A percentile compares a stretch with the other conserved stretches of the same genome.
These are phyloP conservation scores for Alternaria viburni DNA, from an alignment of 2,329 filamentous ascomycete species.

Conservation along the genomic window DNA sequence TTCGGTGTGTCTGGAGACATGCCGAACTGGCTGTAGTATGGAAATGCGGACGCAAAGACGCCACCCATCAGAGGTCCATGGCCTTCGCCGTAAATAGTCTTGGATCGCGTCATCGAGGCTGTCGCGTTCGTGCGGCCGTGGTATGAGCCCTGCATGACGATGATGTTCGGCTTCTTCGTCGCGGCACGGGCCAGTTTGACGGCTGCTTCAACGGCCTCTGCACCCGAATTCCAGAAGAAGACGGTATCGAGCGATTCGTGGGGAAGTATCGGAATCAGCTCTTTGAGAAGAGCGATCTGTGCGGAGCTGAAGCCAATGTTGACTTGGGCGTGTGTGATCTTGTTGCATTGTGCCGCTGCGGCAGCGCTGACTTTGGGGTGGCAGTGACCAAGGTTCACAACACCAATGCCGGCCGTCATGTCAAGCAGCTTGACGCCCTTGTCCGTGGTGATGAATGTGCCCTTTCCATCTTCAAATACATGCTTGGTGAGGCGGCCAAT, in stretches of 20 bases:
- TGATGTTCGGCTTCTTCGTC: slow-evolving; percentile 40
- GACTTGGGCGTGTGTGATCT: slow-evolving; percentile 39
- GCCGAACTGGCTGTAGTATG: slow-evolving; percentile 39
- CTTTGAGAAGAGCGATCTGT: slow-evolving; percentile 35
- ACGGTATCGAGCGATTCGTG: slow-evolving; percentile 36
- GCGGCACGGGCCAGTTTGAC: slow-evolving; percentile 38
- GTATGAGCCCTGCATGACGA: slow-evolving; percentile 43
- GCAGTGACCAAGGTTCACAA: slow-evolving; percentile 39
- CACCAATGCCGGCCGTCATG: slow-evolving; percentile 37
- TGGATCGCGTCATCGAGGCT: slow-evolving; percentile 38
- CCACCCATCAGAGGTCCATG: slow-evolving; percentile 40
- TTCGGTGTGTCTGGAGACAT: slow-evolving; percentile 30
- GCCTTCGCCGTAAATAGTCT: slow-evolving; percentile 40
- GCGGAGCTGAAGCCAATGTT: slow-evolving; percentile 40
- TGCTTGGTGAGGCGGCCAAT: slow-evolving; percentile 41
- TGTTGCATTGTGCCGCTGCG: slow-evolving; percentile 37
- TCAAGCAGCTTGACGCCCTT: slow-evolving; percentile 41
- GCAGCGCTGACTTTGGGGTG: slow-evolving; percentile 41
- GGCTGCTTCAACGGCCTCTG: slow-evolving; percentile 38
- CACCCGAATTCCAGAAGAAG: slow-evolving; percentile 41
- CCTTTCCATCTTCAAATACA: slow-evolving; percentile 39
- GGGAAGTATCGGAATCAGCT: slow-evolving; percentile 37
- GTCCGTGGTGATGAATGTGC: slow-evolving; percentile 38
- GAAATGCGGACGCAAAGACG: slow-evolving; percentile 38
- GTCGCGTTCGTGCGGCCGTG: slow-evolving; percentile 40